phyloP scores from a whole-genome alignment of 23 red algal species.

The Gracilaria caudata region DNA sequence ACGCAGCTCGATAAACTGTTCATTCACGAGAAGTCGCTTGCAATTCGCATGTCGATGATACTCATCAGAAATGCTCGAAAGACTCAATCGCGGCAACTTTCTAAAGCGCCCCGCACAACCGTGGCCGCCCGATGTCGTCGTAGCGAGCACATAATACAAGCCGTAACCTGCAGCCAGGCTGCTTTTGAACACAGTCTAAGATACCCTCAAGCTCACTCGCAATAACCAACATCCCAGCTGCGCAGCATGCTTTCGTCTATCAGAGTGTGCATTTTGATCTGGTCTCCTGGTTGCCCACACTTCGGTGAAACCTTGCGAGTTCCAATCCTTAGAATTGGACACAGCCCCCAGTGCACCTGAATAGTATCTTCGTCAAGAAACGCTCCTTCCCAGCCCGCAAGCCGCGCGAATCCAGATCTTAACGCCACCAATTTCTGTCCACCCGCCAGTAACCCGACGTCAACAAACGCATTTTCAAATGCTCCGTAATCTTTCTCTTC shows the following conservation, averaged over 20 bases:
- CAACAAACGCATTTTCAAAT: background rate
- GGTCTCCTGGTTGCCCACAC: background rate
- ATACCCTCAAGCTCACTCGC: too few relatives aligned
- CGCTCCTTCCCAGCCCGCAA: constrained; percentile 1
- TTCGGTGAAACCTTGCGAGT: background rate
- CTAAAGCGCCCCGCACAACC: too few relatives aligned
- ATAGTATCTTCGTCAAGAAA: background rate
- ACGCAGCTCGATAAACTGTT: too few relatives aligned
- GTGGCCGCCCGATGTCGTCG: too few relatives aligned
- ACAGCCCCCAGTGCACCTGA: background rate
- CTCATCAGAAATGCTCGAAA: too few relatives aligned
- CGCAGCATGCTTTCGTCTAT: background rate
- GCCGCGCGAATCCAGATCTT: background rate
- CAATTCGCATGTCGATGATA: too few relatives aligned
- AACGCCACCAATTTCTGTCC: background rate
- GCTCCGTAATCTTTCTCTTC: background rate
- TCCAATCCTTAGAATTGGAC: background rate
- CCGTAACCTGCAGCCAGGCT: too few relatives aligned
- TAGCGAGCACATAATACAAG: too few relatives aligned
- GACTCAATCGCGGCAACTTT: too few relatives aligned
- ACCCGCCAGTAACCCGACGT: background rate
- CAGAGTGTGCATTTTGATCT: background rate
- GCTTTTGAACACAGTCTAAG: too few relatives aligned
- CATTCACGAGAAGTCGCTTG: too few relatives aligned
- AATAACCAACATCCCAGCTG: too few relatives aligned